phyloP scores from a whole-genome alignment of 2,329 filamentous ascomycete species.

The Cytospora chrysosperma region DNA sequence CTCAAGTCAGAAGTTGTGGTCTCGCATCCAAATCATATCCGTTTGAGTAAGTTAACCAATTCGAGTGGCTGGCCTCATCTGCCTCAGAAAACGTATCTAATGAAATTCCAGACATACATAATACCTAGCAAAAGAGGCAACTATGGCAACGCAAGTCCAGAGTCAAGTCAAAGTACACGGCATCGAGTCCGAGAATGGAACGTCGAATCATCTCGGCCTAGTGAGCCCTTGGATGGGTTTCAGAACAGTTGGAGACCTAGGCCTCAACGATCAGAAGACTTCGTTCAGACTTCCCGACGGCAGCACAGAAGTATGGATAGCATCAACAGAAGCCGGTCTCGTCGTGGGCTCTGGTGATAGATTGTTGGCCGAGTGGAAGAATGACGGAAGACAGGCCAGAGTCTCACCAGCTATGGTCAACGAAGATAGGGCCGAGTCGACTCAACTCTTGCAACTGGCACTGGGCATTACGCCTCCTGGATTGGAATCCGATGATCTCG shows the following conservation, averaged over 20 bases:
- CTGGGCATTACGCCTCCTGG: background rate
- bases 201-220: background rate
- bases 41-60: background rate
- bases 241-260: background rate
- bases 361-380: slow-evolving; percentile 19
- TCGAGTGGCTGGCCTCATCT: background rate
- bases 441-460: slow-evolving; percentile 12
- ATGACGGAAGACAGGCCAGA: slow-evolving; percentile 8
- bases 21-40: background rate
- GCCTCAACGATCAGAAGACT: background rate
- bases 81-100: background rate
- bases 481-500: slow-evolving; percentile 1
- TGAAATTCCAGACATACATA: background rate
- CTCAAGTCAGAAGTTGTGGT: background rate
- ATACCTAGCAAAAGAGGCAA: background rate
- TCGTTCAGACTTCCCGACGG: slow-evolving; percentile 24
- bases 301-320: slow-evolving; percentile 20
- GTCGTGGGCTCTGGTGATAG: slow-evolving; percentile 13
- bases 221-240: background rate
- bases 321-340: background rate
- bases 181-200: background rate
- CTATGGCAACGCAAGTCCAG: slow-evolving; percentile 9
- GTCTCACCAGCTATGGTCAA: slow-evolving; percentile 26
- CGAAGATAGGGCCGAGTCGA: slow-evolving; percentile 23
- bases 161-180: slow-evolving; percentile 3